Percentiles rank a stretch among this genome's conserved stretches.
Conservation (phyloP, 129 eudicot genomes). For the Tagetes erecta region DNA sequence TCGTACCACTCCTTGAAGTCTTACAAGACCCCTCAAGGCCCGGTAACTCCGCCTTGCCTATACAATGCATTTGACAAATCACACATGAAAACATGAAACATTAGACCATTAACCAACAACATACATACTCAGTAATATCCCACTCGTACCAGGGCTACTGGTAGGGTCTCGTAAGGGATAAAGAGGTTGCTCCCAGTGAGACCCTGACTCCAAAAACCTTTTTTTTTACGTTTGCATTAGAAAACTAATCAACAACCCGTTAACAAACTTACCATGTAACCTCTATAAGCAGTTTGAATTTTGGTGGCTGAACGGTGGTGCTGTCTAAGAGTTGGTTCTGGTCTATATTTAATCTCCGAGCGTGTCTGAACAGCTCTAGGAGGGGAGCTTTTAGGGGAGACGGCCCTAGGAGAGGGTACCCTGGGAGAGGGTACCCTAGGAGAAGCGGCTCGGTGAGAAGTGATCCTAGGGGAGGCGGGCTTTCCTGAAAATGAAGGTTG, state of each 20-base stretch:
- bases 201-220: too few relatives aligned
- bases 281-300: slow-evolving; percentile 88
- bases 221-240: neutral
- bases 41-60: slow-evolving; percentile 91
- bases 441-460: slow-evolving; percentile 42
- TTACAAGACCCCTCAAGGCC: slow-evolving; percentile 90
- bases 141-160: too few relatives aligned
- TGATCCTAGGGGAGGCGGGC: slow-evolving; percentile 45
- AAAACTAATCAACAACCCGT: neutral
- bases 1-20: slow-evolving; percentile 89
- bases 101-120: neutral
- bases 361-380: slow-evolving; percentile 42
- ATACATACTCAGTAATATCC: too few relatives aligned
- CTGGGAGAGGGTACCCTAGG: slow-evolving; percentile 47
- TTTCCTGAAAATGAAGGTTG: slow-evolving; percentile 34
- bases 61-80: neutral
- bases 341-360: slow-evolving; percentile 44
- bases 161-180: too few relatives aligned
- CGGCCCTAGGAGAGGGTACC: slow-evolving; percentile 43
- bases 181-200: too few relatives aligned
- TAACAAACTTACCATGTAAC: slow-evolving; percentile 66
- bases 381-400: slow-evolving; percentile 41
- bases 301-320: slow-evolving; percentile 77
- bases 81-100: neutral
- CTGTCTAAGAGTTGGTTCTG: slow-evolving; percentile 65